Evolutionary conservation across 768 basidiomycete species (phyloP).

Genomic region (Agaricus blazei): DNA sequence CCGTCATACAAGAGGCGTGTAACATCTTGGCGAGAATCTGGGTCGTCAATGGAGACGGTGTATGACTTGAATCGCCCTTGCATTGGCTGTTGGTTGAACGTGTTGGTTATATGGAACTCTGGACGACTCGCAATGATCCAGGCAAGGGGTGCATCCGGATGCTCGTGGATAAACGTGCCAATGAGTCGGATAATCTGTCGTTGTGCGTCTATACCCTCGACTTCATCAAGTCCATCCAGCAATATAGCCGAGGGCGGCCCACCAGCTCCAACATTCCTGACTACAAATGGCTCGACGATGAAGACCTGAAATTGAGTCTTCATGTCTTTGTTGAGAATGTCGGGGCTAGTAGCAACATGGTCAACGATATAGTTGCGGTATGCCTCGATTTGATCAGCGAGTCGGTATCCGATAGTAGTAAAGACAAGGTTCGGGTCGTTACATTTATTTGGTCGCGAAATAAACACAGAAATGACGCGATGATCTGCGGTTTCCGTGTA

Average conservation of each 20-base stretch:
- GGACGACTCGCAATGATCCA: neutral
- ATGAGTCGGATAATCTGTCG: neutral
- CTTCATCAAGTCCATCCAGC: neutral
- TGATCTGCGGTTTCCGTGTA: neutral
- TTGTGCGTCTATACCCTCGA: neutral
- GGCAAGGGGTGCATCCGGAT: neutral
- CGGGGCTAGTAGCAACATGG: too few relatives aligned
- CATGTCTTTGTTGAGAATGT: too few relatives aligned
- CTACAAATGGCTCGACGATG: neutral
- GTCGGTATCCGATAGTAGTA: neutral
- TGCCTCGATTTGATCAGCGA: neutral
- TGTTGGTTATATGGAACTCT: neutral
- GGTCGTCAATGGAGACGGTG: neutral
- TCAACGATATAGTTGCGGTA: neutral
- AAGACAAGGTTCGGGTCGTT: neutral
- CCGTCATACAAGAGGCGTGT: neutral
- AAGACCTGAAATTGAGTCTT: neutral
- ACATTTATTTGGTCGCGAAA: neutral
- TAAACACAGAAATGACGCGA: neutral
- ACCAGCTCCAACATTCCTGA: too few relatives aligned
- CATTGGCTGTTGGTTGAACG: neutral
- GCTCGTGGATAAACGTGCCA: neutral
- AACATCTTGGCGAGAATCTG: neutral
- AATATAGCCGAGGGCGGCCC: neutral
- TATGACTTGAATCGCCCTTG: too few relatives aligned